Evolutionary conservation across 1,139 yeast genomes (phyloP), one percentile per base, ranked within the genome.

Genomic region (Candida sp.): DNA sequence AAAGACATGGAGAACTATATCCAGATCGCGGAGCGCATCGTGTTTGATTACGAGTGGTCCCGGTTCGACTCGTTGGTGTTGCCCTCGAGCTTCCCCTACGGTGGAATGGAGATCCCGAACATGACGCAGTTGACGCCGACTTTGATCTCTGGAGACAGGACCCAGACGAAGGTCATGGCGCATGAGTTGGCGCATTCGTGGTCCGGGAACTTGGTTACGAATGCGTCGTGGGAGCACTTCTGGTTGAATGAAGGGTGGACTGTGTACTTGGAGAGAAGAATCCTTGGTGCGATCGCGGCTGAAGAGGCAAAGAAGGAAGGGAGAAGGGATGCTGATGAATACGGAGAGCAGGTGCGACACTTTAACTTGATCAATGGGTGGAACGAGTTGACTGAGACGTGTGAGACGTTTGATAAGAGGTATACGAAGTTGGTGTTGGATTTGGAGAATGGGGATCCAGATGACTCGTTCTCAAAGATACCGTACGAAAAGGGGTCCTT

Each of bases 181-280:
- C 77, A 72, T 54, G 77, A 72, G 53, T 65, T 72, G 54, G 75
- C 77, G 3, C 77, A 72, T 51, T 69, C 74, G 12, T 72, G 76
- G 76, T 63, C 69, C 9, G 77, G 77, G 6, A 72, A 72, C 50
- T 63, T 72, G 51, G 77, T 72, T 8, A 72, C 77, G 3, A 71
- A 70, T 52, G 60, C 67, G 42, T 67, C 73, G 3, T 72, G 77
- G 77, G 73, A 68, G 39, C 75, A 72, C 57, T 72, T 72, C 52
- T 72, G 76, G 76, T 59, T 72, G 30, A 72, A 72, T 53, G 77
- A 72, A 58, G 77, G 77, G 3, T 72, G 76, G 76, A 68, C 74
- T 3, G 77, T 72, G 8, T 72, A 72, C 54, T 58, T 72, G 41
- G 77, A 72, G 58, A 58, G 77, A 56, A 58, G 75, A 55, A 70